A percentile compares a stretch with the other conserved stretches of the same genome.
phyloP scores from a whole-genome alignment of 2,329 filamentous ascomycete genomes.

The Fusarium tupiense region DNA sequence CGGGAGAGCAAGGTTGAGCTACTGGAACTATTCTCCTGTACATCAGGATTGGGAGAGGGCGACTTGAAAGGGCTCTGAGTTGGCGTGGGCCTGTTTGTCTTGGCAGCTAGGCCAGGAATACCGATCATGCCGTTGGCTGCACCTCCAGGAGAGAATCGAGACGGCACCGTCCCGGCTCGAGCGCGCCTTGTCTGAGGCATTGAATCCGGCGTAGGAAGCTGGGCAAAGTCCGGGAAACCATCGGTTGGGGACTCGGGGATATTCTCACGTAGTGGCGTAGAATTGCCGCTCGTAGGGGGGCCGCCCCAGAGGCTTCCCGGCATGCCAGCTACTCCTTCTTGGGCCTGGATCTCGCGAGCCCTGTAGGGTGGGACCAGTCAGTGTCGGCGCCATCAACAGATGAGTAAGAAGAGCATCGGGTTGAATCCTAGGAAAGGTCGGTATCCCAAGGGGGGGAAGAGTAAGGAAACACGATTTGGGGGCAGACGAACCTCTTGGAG shows the following conservation, averaged over 20 bases:
- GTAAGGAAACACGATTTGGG: constrained; percentile 6
- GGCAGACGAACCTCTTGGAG: constrained; percentile 82
- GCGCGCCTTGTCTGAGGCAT: constrained; percentile 79
- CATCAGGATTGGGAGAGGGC: constrained; percentile 64
- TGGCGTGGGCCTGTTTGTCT: constrained; percentile 85
- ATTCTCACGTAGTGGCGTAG: constrained; percentile 93
- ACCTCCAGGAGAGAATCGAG: constrained; percentile 84
- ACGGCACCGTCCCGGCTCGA: constrained; percentile 95
- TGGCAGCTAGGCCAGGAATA: constrained; percentile 70
- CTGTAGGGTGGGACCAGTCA: constrained; percentile 57
- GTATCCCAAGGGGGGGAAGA: neutral
- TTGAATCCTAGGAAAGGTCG: constrained; percentile 18
- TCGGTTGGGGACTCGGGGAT: constrained; percentile 97
- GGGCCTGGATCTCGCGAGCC: constrained; percentile 94
- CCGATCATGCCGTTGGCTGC: constrained; percentile 68
- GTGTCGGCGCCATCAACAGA: constrained; percentile 20
- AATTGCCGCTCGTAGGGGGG: constrained; percentile 94
- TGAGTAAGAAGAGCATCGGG: neutral
- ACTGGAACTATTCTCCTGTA: constrained; percentile 57
- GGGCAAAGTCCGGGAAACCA: constrained; percentile 90
- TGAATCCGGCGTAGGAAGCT: constrained; percentile 72
- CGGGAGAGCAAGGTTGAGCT: constrained; percentile 83
- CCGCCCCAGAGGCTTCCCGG: constrained; percentile 87
- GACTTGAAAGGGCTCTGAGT: constrained; percentile 87
- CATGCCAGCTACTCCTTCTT: constrained; percentile 82